A percentile compares a stretch with the other conserved stretches of the same genome.
phyloP scores from a whole-genome alignment of 345 rosid genomes.

The Euphorbia peplus region DNA sequence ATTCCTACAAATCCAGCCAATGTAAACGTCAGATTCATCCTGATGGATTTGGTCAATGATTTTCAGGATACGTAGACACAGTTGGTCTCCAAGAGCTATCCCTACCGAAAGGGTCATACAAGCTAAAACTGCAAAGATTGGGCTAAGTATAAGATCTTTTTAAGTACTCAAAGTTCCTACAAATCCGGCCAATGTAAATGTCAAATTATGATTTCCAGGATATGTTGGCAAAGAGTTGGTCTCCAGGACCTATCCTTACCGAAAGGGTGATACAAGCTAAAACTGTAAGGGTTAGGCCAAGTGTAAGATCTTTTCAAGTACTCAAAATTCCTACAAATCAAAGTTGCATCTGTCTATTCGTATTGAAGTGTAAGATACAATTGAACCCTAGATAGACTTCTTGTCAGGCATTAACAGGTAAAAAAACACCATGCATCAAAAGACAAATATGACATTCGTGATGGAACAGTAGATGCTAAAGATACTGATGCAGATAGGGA shows the following conservation, averaged over 20 bases:
- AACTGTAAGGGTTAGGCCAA: background rate
- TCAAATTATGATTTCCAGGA: background rate
- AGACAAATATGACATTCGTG: background rate
- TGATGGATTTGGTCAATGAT: background rate
- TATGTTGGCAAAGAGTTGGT: background rate
- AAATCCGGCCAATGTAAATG: background rate
- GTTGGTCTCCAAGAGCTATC: background rate
- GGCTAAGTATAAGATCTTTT: background rate
- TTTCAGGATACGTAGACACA: background rate
- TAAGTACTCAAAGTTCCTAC: background rate
- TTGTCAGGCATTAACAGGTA: background rate
- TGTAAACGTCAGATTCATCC: background rate
- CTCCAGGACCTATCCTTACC: background rate
- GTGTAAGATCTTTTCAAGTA: background rate
- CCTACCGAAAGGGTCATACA: background rate
- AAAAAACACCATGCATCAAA: background rate
- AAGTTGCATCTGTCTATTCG: background rate
- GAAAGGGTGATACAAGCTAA: background rate
- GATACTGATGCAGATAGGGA: too few relatives aligned
- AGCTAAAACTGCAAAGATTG: background rate
- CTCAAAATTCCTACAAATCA: background rate
- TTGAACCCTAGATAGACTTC: background rate
- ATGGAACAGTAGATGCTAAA: background rate
- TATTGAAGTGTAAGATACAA: background rate
- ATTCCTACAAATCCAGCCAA: background rate